A percentile compares a stretch with the other conserved stretches of the same genome.
These are phyloP conservation scores for Hymenoscyphus albidus DNA, from an alignment of 2,329 filamentous ascomycete species.

Conservation along the genomic window DNA sequence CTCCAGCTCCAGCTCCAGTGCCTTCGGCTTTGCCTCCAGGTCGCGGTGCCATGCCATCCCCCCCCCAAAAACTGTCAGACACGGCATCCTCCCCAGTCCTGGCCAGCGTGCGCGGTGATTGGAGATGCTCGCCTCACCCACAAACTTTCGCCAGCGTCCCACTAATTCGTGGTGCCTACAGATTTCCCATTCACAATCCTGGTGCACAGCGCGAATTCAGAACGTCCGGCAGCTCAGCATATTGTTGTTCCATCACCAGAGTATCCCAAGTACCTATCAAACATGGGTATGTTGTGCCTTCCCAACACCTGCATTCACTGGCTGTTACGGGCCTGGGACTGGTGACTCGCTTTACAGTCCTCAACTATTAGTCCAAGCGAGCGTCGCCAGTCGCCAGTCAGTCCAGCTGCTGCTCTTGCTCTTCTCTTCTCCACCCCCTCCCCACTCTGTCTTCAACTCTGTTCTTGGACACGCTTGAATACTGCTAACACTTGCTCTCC, in stretches of 20 bases:
- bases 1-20: not conserved
- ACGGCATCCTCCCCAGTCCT: not conserved
- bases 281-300: slow-evolving; percentile 16
- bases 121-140: slow-evolving; percentile 5
- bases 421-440: slow-evolving; percentile 8
- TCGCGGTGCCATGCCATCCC: not conserved
- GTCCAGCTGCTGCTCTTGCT: slow-evolving; percentile 1
- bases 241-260: slow-evolving; percentile 17
- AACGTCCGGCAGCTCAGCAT: slow-evolving; percentile 18
- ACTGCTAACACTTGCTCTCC: slow-evolving; percentile 6
- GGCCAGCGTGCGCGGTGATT: not conserved
- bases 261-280: slow-evolving; percentile 13
- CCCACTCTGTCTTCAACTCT: slow-evolving; percentile 5
- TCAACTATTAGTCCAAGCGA: not conserved
- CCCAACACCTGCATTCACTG: slow-evolving; percentile 17
- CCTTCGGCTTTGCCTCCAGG: not conserved
- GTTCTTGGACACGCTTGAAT: slow-evolving; percentile 1
- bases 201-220: slow-evolving; percentile 15
- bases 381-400: not conserved
- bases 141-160: slow-evolving; percentile 15
- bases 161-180: slow-evolving; percentile 20
- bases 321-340: not conserved
- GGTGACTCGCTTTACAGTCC: not conserved
- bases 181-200: slow-evolving; percentile 16
- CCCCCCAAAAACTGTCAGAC: slow-evolving; percentile 2